Evolutionary conservation across 768 basidiomycete species (phyloP).

Genomic region (Mrakia blollopis): DNA sequence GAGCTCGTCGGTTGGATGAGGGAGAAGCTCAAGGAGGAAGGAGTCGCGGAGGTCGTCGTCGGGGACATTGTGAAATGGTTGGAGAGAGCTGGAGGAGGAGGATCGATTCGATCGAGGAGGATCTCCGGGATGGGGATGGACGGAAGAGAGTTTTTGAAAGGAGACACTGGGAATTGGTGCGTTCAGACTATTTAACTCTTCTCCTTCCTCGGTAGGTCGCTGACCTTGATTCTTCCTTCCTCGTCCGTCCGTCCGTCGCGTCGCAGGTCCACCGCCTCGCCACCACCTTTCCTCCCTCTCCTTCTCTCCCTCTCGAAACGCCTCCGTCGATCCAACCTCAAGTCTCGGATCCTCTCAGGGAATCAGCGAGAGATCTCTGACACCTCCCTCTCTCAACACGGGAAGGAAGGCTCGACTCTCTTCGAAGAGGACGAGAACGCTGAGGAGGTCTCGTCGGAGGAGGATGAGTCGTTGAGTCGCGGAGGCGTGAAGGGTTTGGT

Average conservation of each 20-base stretch:
- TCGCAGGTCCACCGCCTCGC: neutral
- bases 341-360: neutral
- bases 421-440: constrained; percentile 15
- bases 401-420: neutral
- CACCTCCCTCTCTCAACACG: neutral
- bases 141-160: constrained; percentile 2
- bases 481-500: neutral
- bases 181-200: neutral
- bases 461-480: neutral
- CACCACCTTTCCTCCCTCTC: constrained; percentile 6
- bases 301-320: constrained; percentile 14
- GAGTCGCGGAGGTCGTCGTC: neutral
- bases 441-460: neutral
- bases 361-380: constrained; percentile 2
- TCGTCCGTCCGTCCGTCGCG: neutral
- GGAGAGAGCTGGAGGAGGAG: neutral
- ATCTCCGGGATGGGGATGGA: neutral
- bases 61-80: constrained; percentile 5
- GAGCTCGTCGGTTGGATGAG: constrained; percentile 10
- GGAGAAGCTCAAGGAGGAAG: constrained; percentile 7
- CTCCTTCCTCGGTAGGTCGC: neutral
- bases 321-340: constrained; percentile 5
- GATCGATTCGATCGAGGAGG: neutral
- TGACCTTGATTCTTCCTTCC: neutral
- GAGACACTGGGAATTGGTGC: constrained; percentile 1